These are phyloP conservation scores for Sanchytrium tribonematis DNA, from an alignment of 371 early-diverging fungal species.

Conservation along the genomic window DNA sequence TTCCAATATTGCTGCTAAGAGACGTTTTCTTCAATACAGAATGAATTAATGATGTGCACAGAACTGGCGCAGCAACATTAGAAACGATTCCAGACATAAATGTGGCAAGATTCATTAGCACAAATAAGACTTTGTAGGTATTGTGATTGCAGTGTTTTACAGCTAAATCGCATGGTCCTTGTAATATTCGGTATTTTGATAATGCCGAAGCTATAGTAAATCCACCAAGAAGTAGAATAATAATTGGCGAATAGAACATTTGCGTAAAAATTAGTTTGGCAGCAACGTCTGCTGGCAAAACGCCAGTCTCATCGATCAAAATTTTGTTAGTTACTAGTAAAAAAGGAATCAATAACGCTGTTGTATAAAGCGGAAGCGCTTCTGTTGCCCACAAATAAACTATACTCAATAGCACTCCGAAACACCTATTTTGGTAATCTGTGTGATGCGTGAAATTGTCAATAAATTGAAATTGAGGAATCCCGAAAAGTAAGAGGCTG, in stretches of 20 bases:
- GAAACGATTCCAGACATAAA: slow-evolving; percentile 87
- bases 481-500: background rate
- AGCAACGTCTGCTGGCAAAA: slow-evolving; percentile 29
- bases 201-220: slow-evolving; percentile 77
- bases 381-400: slow-evolving; percentile 4
- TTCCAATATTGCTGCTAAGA: slow-evolving; percentile 36
- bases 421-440: slow-evolving; percentile 1
- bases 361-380: slow-evolving; percentile 66
- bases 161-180: slow-evolving; percentile 56
- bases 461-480: background rate
- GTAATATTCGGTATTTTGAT: slow-evolving; percentile 64
- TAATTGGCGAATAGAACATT: slow-evolving; percentile 70
- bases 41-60: slow-evolving; percentile 67
- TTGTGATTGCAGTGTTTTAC: slow-evolving; percentile 26
- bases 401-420: slow-evolving; percentile 4
- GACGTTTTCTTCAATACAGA: slow-evolving; percentile 41
- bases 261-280: slow-evolving; percentile 48
- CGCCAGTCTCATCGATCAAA: slow-evolving; percentile 20
- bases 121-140: slow-evolving; percentile 33
- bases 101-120: slow-evolving; percentile 76
- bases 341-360: slow-evolving; percentile 59
- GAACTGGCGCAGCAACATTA: slow-evolving; percentile 87
- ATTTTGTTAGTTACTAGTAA: slow-evolving; percentile 53
- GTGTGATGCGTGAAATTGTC: background rate
- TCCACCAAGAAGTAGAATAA: slow-evolving; percentile 81